Evolutionary conservation across 768 basidiomycete species (phyloP), one percentile per base, ranked within the genome.

Genomic region (Dioszegia hungarica): DNA sequence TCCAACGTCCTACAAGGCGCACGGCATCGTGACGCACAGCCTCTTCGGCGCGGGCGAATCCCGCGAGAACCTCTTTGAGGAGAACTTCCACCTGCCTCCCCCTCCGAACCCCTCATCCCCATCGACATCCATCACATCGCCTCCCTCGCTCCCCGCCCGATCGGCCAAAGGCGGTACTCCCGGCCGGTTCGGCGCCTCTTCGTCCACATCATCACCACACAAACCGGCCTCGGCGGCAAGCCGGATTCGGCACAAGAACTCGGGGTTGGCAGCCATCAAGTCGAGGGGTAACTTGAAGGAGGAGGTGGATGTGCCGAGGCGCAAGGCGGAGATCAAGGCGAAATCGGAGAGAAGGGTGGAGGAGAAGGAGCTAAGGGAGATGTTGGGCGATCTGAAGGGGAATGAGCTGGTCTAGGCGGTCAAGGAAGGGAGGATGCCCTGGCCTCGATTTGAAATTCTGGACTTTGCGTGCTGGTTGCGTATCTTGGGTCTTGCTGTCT

Each of bases 191-290:
- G 47, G 47, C 3, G 19, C 19, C 2, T 38, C 36, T 15, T 4
- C 36, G 2, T 20, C 36, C 15, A 22, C 49, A 5, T 12, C 24
- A 25, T 51, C 49, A 1, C 49, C 49, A 2, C 11, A 24, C 20
- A 51, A 51, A 19, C 15, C 36, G 5, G 25, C 36, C 12, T 10
- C 29, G 11, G 40, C 57, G 2, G 53, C 54, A 1, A 38, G 27
- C 20, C 22, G 53, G 41, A 38, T 50, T 19, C 46, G 56, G 20
- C 33, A 31, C 10, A 50, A 47, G n/a, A 47, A 59, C 19, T 40
- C 54, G 9, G 68, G 65, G 11, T 19, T 69, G 53, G 60, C 57
- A 17, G 63, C 59, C 0, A 55, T 72, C n/a, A 72, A 72, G 50
- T 57, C 56, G 10, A 63, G 47, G 40, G 44, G 60, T 3, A 56